Percentiles rank a stretch among this genome's conserved stretches.
phyloP scores from a whole-genome alignment of 768 basidiomycete species.

The Auricularia heimuer region DNA sequence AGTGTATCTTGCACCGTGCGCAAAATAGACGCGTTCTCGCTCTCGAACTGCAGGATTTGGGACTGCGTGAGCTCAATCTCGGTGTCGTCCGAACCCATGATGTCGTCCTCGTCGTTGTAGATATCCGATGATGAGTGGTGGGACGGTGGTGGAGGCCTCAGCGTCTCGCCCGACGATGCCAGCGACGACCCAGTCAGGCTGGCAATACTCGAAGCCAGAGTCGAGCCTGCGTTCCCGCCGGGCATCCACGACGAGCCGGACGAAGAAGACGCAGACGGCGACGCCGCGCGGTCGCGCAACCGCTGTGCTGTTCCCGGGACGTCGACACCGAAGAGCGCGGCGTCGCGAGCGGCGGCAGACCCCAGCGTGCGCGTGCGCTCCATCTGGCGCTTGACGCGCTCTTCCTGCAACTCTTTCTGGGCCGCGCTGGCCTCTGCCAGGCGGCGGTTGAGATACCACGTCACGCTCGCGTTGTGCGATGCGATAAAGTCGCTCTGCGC shows the following conservation, averaged over 20 bases:
- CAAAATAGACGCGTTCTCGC: slow-evolving; percentile 73
- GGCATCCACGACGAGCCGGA: neutral
- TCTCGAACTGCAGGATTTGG: slow-evolving; percentile 87
- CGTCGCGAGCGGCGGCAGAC: slow-evolving; percentile 62
- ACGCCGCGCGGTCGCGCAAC: neutral
- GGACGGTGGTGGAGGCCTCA: slow-evolving; percentile 13
- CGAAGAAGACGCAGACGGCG: neutral
- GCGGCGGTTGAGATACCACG: slow-evolving; percentile 80
- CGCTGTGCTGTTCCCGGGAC: slow-evolving; percentile 9
- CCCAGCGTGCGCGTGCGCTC: slow-evolving; percentile 80
- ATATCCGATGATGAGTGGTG: neutral
- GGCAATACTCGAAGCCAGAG: slow-evolving; percentile 19
- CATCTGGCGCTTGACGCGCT: slow-evolving; percentile 77
- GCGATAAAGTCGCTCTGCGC: slow-evolving; percentile 63
- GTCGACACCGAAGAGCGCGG: slow-evolving; percentile 33
- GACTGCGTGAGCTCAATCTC: slow-evolving; percentile 75
- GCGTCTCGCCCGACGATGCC: slow-evolving; percentile 13
- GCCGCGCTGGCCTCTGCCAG: slow-evolving; percentile 69
- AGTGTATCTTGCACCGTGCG: slow-evolving; percentile 76
- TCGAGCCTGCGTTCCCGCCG: slow-evolving; percentile 35
- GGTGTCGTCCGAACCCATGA: slow-evolving; percentile 35
- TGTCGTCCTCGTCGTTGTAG: slow-evolving; percentile 33
- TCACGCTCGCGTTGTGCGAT: slow-evolving; percentile 89
- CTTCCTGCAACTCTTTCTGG: slow-evolving; percentile 88
- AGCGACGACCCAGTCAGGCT: slow-evolving; percentile 14